Percentiles rank a stretch among this genome's conserved stretches.
These are phyloP conservation scores for Trypanosoma melophagium DNA, from an alignment of 208 protist genomes.

Conservation along the genomic window DNA sequence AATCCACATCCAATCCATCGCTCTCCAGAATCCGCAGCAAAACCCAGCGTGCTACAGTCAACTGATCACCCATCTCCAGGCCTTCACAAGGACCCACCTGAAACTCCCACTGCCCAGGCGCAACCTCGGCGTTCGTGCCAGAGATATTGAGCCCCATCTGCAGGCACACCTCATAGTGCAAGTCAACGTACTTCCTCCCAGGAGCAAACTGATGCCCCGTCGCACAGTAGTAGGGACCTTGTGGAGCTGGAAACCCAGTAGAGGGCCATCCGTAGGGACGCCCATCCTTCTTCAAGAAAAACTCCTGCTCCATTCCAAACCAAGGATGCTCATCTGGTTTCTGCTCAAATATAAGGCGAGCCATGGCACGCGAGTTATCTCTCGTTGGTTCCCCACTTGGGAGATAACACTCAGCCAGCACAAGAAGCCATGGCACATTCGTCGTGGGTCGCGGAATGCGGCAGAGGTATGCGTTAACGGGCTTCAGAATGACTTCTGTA, in stretches of 20 bases:
- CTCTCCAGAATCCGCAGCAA: slow-evolving; percentile 80
- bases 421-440: slow-evolving; percentile 87
- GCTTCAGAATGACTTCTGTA: slow-evolving; percentile 91
- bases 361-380: slow-evolving; percentile 90
- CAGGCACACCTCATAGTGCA: slow-evolving; percentile 80
- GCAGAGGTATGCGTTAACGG: slow-evolving; percentile 78
- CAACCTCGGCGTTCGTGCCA: slow-evolving; percentile 96
- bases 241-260: slow-evolving; percentile 91
- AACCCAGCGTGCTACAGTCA: slow-evolving; percentile 92
- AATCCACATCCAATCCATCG: slow-evolving; percentile 76
- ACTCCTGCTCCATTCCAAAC: slow-evolving; percentile 90
- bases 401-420: slow-evolving; percentile 91
- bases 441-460: slow-evolving; percentile 62
- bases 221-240: slow-evolving; percentile 97
- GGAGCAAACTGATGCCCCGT: slow-evolving; percentile 70
- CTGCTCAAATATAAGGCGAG: slow-evolving; percentile 86
- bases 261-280: slow-evolving; percentile 85
- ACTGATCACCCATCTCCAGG: slow-evolving; percentile 93
- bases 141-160: slow-evolving; percentile 84
- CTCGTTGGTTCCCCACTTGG: slow-evolving; percentile 88
- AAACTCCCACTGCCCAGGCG: slow-evolving; percentile 98
- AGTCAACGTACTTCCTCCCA: slow-evolving; percentile 87
- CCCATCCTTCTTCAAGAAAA: slow-evolving; percentile 62
- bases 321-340: slow-evolving; percentile 67
- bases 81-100: slow-evolving; percentile 94